Base-by-base conservation (phyloP, 2,329 filamentous ascomycete genomes). In the Huntiella omanensis region DNA sequence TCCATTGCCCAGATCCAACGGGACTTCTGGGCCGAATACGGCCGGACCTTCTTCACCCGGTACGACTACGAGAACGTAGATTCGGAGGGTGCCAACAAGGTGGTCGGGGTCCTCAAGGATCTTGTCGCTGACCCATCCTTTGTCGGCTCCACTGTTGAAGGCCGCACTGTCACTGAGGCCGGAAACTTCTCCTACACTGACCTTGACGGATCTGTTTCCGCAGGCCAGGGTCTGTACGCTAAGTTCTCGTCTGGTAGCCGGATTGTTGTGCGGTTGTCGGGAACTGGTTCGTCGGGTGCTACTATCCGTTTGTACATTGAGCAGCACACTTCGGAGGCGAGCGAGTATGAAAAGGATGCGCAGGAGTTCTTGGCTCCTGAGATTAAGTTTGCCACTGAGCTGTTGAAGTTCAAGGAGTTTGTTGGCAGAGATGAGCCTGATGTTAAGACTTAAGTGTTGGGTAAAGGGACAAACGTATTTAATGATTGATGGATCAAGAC, bases 101-200 rank as follows among this genome's bases (percentile, higher is more conserved):
- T 98, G 49, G 81, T 94, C 40, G 79, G 75, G 48, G 78, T 84
- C 57, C 71, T 98, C 58, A 73, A 78, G 56, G 77, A 80, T 53
- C 72, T 93, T 53, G 83, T 95, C 56, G 77, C 76, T 35, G 73
- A 84, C 55, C 60, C 70, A 44, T 66, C 62, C 49, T 95, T 96
- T 56, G 69, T 95, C 45, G 86, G 86, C 54, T 91, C 83, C 57
- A 80, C 75, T 55, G 72, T 96, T 55, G 72, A 73, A 53, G 84
- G 71, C 53, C 83, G 82, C 60, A 93, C 85, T 58, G 85, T 95
- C 38, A 68, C 77, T 43, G 83, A 92, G 56, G 88, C 87, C 5
- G 91, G 87, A 54, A 87, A 98, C 72, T 98, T 98, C 64, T 85
- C 84, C 32, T 98, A 98, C 73, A 96, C 85, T 6, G 91, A 98